phyloP scores from a whole-genome alignment of 306 rosid genomes.

The Cicer chorassanicum region DNA sequence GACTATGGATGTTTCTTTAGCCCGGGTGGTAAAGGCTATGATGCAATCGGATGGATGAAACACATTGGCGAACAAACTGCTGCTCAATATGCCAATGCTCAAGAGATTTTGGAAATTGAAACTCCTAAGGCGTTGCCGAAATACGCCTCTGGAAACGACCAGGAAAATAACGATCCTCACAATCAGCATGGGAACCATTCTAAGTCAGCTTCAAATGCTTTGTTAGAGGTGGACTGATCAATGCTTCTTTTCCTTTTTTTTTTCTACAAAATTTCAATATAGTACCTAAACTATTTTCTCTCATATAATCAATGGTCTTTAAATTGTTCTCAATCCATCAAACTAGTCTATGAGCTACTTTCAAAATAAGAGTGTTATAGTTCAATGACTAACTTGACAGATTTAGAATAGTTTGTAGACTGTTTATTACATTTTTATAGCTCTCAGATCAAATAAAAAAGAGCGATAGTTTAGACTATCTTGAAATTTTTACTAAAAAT shows the following conservation, averaged over 20 bases:
- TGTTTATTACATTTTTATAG: too few species aligned
- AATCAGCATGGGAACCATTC: slow-evolving; percentile 49
- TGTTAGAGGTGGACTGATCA: slow-evolving; percentile 53
- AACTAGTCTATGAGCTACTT: too few species aligned
- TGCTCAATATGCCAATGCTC: slow-evolving; percentile 83
- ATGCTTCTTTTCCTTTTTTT: neutral
- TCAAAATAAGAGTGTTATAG: neutral
- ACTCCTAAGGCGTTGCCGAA: slow-evolving; percentile 61
- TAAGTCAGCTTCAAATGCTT: slow-evolving; percentile 55
- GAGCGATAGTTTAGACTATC: too few species aligned
- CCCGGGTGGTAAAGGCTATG: slow-evolving; percentile 85
- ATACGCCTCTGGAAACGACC: slow-evolving; percentile 43
- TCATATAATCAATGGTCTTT: too few species aligned
- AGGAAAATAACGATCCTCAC: slow-evolving; percentile 47
- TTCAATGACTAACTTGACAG: neutral
- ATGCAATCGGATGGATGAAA: slow-evolving; percentile 89
- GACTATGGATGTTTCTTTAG: slow-evolving; percentile 84
- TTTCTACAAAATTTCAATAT: neutral
- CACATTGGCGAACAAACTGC: slow-evolving; percentile 88
- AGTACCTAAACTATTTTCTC: neutral
- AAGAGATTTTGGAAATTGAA: slow-evolving; percentile 74
- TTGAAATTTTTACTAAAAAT: too few species aligned
- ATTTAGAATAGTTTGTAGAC: neutral
- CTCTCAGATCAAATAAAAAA: too few species aligned
- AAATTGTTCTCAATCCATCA: too few species aligned